Conservation (phyloP, 2,329 filamentous ascomycete genomes). For the Keithomyces neogunnii region DNA sequence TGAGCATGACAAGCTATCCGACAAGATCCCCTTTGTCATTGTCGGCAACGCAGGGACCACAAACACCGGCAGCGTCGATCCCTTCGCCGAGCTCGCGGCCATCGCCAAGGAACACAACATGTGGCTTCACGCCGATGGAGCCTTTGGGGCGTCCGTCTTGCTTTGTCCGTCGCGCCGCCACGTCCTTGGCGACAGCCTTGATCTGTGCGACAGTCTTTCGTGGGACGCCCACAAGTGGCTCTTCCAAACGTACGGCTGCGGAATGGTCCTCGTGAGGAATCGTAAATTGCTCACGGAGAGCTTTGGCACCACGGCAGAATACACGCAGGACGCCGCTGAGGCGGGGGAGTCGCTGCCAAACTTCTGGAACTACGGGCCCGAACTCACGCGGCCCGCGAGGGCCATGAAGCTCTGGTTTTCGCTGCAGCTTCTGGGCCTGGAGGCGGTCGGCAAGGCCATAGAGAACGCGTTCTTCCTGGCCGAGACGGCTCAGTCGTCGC, state of each 20-base stretch:
- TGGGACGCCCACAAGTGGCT: slow-evolving; percentile 21
- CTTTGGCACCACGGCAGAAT: slow-evolving; percentile 16
- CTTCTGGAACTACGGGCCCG: slow-evolving; percentile 18
- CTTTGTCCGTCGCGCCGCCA: slow-evolving; percentile 10
- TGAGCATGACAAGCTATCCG: slow-evolving; percentile 4
- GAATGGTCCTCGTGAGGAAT: slow-evolving; percentile 13
- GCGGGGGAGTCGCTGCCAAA: slow-evolving; percentile 15
- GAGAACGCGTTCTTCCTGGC: slow-evolving; percentile 15
- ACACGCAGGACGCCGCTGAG: slow-evolving; percentile 16
- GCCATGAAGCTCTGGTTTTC: slow-evolving; percentile 21
- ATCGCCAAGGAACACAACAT: slow-evolving; percentile 8
- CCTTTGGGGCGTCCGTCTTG: slow-evolving; percentile 15
- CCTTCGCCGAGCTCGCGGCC: slow-evolving; percentile 6
- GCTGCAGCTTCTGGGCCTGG: slow-evolving; percentile 12
- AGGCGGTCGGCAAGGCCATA: slow-evolving; percentile 14
- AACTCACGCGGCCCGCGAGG: slow-evolving; percentile 14
- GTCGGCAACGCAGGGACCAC: slow-evolving; percentile 10
- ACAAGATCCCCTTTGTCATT: slow-evolving; percentile 10
- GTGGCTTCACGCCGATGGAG: slow-evolving; percentile 17
- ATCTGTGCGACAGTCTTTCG: slow-evolving; percentile 15
- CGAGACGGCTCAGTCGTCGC: slow-evolving; percentile 12
- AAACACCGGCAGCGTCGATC: slow-evolving; percentile 11
- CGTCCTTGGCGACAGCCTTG: slow-evolving; percentile 6
- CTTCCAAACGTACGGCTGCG: slow-evolving; percentile 17
- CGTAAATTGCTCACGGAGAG: slow-evolving; percentile 12